Evolutionary conservation across 2,329 filamentous ascomycete species (phyloP).

Genomic region (Pestalotiopsis sp.): DNA sequence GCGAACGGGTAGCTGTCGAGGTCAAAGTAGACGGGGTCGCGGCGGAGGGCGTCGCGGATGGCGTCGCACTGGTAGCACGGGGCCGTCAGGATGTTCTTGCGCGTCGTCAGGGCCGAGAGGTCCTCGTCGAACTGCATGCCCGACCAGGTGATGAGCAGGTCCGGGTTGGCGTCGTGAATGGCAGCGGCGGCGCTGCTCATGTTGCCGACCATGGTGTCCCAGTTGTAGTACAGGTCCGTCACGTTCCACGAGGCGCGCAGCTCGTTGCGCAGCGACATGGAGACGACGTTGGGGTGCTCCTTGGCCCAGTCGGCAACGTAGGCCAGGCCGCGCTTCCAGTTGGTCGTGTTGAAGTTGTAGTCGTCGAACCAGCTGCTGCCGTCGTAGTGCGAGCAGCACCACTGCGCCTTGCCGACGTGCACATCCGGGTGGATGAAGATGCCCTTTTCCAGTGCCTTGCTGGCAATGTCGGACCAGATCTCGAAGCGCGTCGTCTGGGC

Average conservation of each 20-base stretch:
- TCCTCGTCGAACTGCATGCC: slow-evolving; percentile 51
- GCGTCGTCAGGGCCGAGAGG: slow-evolving; percentile 41
- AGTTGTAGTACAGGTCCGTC: slow-evolving; percentile 43
- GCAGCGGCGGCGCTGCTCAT: slow-evolving; percentile 23
- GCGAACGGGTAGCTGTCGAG: slow-evolving; percentile 46
- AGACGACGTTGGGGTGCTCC: slow-evolving; percentile 39
- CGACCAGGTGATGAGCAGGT: slow-evolving; percentile 49
- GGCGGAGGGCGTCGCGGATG: slow-evolving; percentile 42
- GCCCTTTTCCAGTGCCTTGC: slow-evolving; percentile 29
- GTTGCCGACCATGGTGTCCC: slow-evolving; percentile 31
- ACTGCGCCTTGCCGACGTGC: slow-evolving; percentile 41
- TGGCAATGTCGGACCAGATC: slow-evolving; percentile 40
- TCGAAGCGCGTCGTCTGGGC: slow-evolving; percentile 48
- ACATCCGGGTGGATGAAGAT: slow-evolving; percentile 43
- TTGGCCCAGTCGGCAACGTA: slow-evolving; percentile 50
- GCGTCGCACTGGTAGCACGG: slow-evolving; percentile 43
- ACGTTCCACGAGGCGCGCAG: slow-evolving; percentile 37
- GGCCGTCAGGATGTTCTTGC: slow-evolving; percentile 40
- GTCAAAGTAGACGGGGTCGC: slow-evolving; percentile 46
- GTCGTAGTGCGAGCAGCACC: slow-evolving; percentile 50
- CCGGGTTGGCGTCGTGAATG: slow-evolving; percentile 45
- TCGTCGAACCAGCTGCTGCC: slow-evolving; percentile 60
- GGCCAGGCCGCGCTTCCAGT: slow-evolving; percentile 56
- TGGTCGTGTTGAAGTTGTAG: slow-evolving; percentile 50
- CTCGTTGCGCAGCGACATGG: slow-evolving; percentile 43